These are phyloP conservation scores for Boletus rubescentipes DNA, from an alignment of 768 basidiomycete genomes.

Conservation along the genomic window DNA sequence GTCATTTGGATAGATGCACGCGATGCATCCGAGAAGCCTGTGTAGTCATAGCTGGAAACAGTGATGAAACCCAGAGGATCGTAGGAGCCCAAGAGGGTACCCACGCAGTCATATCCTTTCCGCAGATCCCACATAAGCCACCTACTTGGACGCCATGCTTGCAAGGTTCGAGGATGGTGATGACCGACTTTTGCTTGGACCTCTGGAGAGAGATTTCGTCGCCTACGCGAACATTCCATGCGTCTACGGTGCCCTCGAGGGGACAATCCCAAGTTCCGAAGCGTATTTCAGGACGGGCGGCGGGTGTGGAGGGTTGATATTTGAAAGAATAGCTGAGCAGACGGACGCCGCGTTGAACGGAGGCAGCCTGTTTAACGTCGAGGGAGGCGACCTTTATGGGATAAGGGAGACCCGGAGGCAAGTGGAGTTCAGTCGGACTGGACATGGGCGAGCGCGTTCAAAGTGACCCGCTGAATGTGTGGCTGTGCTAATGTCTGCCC, in stretches of 20 bases:
- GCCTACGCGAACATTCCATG: constrained; percentile 68
- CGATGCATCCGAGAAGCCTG: constrained; percentile 81
- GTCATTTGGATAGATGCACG: constrained; percentile 93
- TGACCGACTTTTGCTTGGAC: constrained; percentile 59
- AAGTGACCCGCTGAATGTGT: constrained; percentile 2
- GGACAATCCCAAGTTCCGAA: constrained; percentile 92
- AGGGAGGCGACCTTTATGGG: constrained; percentile 81
- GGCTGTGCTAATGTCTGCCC: constrained; percentile 26
- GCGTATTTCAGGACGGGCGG: constrained; percentile 58
- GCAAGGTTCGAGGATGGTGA: constrained; percentile 85
- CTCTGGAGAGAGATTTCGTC: constrained; percentile 60
- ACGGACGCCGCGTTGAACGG: constrained; percentile 68
- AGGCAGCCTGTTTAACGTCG: constrained; percentile 43
- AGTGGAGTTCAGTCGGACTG: constrained; percentile 69
- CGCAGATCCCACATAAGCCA: constrained; percentile 91
- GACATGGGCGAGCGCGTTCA: constrained; percentile 37
- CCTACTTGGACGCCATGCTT: constrained; percentile 92
- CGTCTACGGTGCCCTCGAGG: constrained; percentile 72
- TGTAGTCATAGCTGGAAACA: constrained; percentile 69
- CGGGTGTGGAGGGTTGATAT: constrained; percentile 46
- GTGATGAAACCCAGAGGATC: constrained; percentile 11
- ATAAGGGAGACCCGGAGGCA: constrained; percentile 80
- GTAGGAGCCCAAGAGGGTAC: constrained; percentile 24
- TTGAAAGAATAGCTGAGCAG: constrained; percentile 85
- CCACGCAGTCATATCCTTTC: constrained; percentile 92